phyloP scores from a whole-genome alignment of 2,329 filamentous ascomycete species.

The Xylaria sp. region DNA sequence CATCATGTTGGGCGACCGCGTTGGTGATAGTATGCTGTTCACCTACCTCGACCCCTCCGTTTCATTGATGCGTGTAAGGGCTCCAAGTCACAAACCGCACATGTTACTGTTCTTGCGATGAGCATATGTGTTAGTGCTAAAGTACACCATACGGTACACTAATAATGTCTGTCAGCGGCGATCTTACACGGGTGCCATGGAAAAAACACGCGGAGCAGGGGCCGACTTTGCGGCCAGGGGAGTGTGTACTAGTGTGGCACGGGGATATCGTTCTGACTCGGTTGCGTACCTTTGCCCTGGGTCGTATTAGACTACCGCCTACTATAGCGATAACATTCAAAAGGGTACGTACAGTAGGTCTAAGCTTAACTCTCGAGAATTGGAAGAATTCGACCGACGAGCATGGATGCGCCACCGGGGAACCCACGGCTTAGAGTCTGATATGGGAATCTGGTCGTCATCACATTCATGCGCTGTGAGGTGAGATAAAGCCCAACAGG shows the following conservation, averaged over 20 bases:
- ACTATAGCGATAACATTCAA: too few relatives aligned
- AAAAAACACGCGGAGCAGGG: slow-evolving; percentile 14
- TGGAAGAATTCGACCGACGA: background rate
- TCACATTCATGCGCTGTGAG: slow-evolving; percentile 17
- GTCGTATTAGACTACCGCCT: background rate
- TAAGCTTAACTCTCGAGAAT: background rate
- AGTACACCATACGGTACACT: background rate
- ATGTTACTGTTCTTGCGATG: background rate
- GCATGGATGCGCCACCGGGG: slow-evolving; percentile 18
- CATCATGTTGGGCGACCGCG: background rate
- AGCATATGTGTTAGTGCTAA: background rate
- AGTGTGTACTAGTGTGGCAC: slow-evolving; percentile 1
- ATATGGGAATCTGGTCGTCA: slow-evolving; percentile 9
- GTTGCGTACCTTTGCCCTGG: slow-evolving; percentile 19
- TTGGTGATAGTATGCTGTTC: slow-evolving; percentile 13
- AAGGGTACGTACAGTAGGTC: too few relatives aligned
- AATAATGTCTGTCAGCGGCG: slow-evolving; percentile 15
- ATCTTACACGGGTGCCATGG: slow-evolving; percentile 23
- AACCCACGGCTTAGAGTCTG: slow-evolving; percentile 5
- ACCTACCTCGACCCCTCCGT: background rate
- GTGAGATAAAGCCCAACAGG: background rate
- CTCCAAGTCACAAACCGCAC: background rate
- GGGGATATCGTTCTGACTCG: background rate
- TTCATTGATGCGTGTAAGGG: background rate
- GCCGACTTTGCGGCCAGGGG: slow-evolving; percentile 2